Evolutionary conservation across 345 rosid species (phyloP), one percentile per base, ranked within the genome.

Genomic region (sweet orange (Citrus sinensis)): DNA sequence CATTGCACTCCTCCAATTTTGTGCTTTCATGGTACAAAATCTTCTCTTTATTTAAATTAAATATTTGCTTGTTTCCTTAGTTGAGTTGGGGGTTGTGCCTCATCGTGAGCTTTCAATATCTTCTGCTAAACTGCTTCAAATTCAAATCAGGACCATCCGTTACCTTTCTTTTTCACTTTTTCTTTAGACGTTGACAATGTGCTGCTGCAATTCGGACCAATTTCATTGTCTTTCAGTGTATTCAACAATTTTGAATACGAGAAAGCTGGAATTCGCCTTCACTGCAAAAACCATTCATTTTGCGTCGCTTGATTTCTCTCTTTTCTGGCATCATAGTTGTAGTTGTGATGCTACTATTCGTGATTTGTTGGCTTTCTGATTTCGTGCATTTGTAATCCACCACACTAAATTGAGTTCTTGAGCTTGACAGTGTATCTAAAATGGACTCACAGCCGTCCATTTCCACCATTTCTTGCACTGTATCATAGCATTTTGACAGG

Each of bases 351-450:
- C 59, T 30, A 20, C n/a, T 35, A 17, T 20, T 10, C 22, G 22
- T 58, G 11, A 72, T 81, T 74, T 78, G 64, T 82, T 86, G 79
- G 66, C 83, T 80, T 75, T 75, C 87, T 65, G 88, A 78, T 84
- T 71, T 79, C 32, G 67, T 74, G 72, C 83, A 84, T 4, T 69
- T 75, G 71, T 86, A 79, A 65, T 88, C 90, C 64, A 87, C 81
- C 66, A 90, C 86, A 37, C 87, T 82, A 14, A 71, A 59, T 58
- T 92, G 88, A 0, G 94, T 88, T 83, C 82, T 77, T 34, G 88
- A 80, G 68, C 84, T 86, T 9, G 88, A 86, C 54, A 73, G 29
- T 27, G 72, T 65, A 22, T 87, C 86, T 22, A 75, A 67, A 11
- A 73, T 27, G 9, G 86, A 82, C 69, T 83, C 87, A 74, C 75